Base-by-base conservation (phyloP, 1,284 basidiomycete genomes). In the Omphalotus olearius region DNA sequence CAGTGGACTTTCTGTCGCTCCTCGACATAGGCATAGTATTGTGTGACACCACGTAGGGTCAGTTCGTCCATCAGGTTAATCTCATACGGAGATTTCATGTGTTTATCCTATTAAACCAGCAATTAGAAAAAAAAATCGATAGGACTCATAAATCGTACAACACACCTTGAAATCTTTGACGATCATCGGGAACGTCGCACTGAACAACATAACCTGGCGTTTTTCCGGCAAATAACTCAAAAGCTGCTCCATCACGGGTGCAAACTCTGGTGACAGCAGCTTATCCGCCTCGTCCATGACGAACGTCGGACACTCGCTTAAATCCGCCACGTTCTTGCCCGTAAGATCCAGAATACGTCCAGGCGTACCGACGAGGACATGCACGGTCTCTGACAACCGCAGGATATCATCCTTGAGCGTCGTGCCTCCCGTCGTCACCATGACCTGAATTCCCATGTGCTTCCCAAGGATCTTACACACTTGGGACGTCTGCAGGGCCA, bases 1-100 rank as follows among this genome's bases (percentile, higher is more conserved):
- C 96, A 99, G 75, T 99, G 97, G 44, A 99, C 97, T 75, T 99
- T 99, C 76, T 99, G 97, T 58, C 93, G 83, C 69, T 99, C 96
- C 73, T 99, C 96, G 65, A 99, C 93, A 69, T 94, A 99, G 59
- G 96, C 96, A 67, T 99, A 99, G 72, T 97, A 99, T 78, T 99
- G 96, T 26, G 96, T 98, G 50, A 99, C 97, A 80, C 96, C 96
- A 62, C 93, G 93, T 51, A 99, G 78, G 35, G 96, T 99, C 58
- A 99, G 86, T 79, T 99, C 96, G 65, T 99, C 97, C 97, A 99
- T 99, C 67, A 99, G 86, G 73, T 99, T 99, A 74, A 98, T 97
- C 72, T 98, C 94, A 72, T 97, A 91, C 6, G 96, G 94, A 59
- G 88, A 85, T 57, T 83, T 85, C 96, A 99, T 98, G 76, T 98